Conservation (phyloP, 2,329 filamentous ascomycete species). For the Xylaria arbuscula region DNA sequence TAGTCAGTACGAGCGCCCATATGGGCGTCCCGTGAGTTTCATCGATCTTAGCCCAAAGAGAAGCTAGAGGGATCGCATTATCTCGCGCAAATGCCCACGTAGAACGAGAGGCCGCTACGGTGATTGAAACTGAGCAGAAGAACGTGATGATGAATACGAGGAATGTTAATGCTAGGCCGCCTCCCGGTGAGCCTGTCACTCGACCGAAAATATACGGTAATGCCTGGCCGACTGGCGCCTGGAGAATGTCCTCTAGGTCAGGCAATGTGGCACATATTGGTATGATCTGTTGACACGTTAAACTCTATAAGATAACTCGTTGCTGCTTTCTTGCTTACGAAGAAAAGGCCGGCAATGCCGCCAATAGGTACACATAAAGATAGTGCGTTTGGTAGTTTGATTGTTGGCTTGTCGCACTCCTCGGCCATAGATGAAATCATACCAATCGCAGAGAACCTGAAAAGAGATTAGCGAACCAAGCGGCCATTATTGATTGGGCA, state of each 20-base stretch:
- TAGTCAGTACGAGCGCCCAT: slow-evolving; percentile 66
- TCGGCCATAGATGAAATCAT: slow-evolving; percentile 73
- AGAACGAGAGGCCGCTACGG: slow-evolving; percentile 73
- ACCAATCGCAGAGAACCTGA: slow-evolving; percentile 66
- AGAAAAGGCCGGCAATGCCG: slow-evolving; percentile 65
- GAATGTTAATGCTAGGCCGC: slow-evolving; percentile 62
- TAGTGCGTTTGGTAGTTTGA: slow-evolving; percentile 64
- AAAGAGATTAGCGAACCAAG: slow-evolving; percentile 20
- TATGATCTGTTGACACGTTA: slow-evolving; percentile 52
- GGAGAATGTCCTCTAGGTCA: slow-evolving; percentile 56
- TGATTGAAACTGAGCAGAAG: slow-evolving; percentile 72
- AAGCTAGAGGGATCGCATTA: slow-evolving; percentile 64
- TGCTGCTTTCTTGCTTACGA: slow-evolving; percentile 48
- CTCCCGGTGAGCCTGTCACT: slow-evolving; percentile 63
- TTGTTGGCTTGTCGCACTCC: slow-evolving; percentile 64
- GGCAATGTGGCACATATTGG: slow-evolving; percentile 62
- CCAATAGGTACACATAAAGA: slow-evolving; percentile 64
- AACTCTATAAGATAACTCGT: neutral
- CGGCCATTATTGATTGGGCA: neutral
- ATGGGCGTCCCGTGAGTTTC: slow-evolving; percentile 64
- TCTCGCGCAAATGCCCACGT: slow-evolving; percentile 74
- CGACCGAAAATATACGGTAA: slow-evolving; percentile 64
- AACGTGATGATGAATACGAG: slow-evolving; percentile 67
- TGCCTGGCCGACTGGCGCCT: slow-evolving; percentile 64
- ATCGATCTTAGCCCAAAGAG: slow-evolving; percentile 64